Evolutionary conservation across 352 stramenopile genomes (phyloP), one percentile per base, ranked within the genome.

Genomic region (Globisporangium sylvaticum): DNA sequence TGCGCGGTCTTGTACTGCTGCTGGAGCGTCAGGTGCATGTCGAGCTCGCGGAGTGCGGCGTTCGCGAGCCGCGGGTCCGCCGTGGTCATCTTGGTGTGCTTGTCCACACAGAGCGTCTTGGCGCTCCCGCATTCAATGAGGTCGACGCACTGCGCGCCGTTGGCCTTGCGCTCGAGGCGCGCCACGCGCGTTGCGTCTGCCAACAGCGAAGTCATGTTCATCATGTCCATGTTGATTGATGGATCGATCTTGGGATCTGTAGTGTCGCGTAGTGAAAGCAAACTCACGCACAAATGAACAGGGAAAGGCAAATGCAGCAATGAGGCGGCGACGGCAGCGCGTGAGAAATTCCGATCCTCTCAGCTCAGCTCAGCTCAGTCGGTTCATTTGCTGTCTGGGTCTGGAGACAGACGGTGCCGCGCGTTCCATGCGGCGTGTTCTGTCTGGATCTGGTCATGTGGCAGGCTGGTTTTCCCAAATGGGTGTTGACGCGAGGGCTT

Each of bases 41-140:
- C 83, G 27, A 93, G 74, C 71, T 93, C 85, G 0, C 79, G 71
- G 54, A 90, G 64, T 18, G 85, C 83, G n/a, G 78, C 70, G 50
- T 62, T 64, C 14, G 71, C 60, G 22, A 78, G 66, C 7, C 53
- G 59, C 27, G 67, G 62, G 61, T 74, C 67, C 15, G 24, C 48
- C 1, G 65, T 62, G 37, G 78, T 84, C 64, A 78, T 81, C 57
- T 68, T 64, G 22, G 82, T 88, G 73, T 88, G 74, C 65, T 92
- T 92, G 71, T 91, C 83, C 18, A 92, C 72, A 44, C 81, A 70
- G n/a, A 77, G 39, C 53, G 58, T 59, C 29, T 48, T 48, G 18
- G 58, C 68, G 34, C 58, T 52, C 32, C 37, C 53, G 50, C 73
- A 81, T 50, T 84, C 71, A 18, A 90, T 79, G 58, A 90, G 58